Percentiles rank a stretch among this genome's conserved stretches.
These are phyloP conservation scores for Pistacia integerrima DNA, from an alignment of 345 rosid species.

Conservation along the genomic window DNA sequence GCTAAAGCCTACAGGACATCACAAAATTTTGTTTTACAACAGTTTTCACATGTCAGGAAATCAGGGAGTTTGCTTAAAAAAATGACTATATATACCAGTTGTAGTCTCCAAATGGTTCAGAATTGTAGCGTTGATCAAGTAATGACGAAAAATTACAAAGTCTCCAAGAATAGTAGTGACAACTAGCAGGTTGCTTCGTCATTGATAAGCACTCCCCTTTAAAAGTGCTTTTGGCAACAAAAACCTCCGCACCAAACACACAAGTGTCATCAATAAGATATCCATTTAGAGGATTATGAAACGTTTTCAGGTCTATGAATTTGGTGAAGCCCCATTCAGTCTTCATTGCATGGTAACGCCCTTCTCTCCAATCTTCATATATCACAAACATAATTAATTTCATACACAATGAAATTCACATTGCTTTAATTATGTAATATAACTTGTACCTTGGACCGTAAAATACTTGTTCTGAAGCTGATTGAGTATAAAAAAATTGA, in stretches of 20 bases:
- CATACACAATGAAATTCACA: too few species aligned
- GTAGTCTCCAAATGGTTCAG: neutral
- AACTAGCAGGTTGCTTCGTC: neutral
- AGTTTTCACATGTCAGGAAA: neutral
- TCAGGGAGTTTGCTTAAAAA: too few species aligned
- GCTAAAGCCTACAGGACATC: too few species aligned
- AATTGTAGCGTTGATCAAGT: neutral
- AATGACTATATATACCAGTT: neutral
- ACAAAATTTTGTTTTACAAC: too few species aligned
- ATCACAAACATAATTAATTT: too few species aligned
- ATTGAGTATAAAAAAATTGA: neutral
- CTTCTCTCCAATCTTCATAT: too few species aligned
- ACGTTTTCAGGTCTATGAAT: neutral
- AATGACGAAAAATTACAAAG: neutral
- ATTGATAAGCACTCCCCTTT: neutral
- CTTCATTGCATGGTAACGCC: neutral
- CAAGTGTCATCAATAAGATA: neutral
- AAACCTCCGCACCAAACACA: neutral
- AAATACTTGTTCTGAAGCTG: neutral
- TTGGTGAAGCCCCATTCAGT: neutral
- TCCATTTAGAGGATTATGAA: neutral
- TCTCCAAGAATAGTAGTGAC: neutral
- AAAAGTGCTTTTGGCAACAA: neutral
- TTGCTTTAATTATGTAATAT: too few species aligned
- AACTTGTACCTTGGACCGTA: too few species aligned